Evolutionary conservation across 1,284 basidiomycete species (phyloP), one percentile per base, ranked within the genome.

Genomic region (Singerocomus rubriflavus): DNA sequence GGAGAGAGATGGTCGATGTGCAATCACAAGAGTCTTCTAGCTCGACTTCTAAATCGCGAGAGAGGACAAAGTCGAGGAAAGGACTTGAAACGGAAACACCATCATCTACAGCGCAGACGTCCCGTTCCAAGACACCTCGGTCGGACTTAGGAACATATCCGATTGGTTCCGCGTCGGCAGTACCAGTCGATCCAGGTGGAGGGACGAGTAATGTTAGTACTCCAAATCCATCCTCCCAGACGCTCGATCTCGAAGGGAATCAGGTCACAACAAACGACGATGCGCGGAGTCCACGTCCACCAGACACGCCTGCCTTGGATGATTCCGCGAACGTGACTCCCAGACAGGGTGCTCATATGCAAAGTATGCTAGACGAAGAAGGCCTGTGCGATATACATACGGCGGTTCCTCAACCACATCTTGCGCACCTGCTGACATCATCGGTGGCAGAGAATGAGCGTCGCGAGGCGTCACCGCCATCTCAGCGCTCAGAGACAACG

Each of bases 161-260:
- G 14, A 17, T 29, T 3, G 34, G 25, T 25, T 40, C 44, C 13
- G 36, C 11, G 25, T 52, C 54, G 1, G 57, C 64, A 32, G 44
- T 21, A 6, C 38, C 8, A 9, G 54, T 50, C 34, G 63, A 64
- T 57, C 62, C 60, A 3, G 60, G 63, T 36, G 64, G 58, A 44
- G 56, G 45, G 36, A 46, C 33, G 34, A 48, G 16, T 35, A 31
- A 21, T 29, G 2, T 35, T n/a, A 44, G 16, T 44, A 40, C 40
- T 21, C 40, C 34, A 11, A 16, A 46, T 14, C 14, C 44, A 10
- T 47, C 52, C 4, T 52, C 46, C 10, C 55, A 46, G 21, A 38
- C 40, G 0, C 42, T 46, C 1, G 57, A 60, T 38, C 53, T 37
- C 10, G 44, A 51, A n/a, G 30, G 10, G 5, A 39, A 51, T 46